Evolutionary conservation across 2,329 filamentous ascomycete genomes (phyloP).

Genomic region (Huntiella decipiens): DNA sequence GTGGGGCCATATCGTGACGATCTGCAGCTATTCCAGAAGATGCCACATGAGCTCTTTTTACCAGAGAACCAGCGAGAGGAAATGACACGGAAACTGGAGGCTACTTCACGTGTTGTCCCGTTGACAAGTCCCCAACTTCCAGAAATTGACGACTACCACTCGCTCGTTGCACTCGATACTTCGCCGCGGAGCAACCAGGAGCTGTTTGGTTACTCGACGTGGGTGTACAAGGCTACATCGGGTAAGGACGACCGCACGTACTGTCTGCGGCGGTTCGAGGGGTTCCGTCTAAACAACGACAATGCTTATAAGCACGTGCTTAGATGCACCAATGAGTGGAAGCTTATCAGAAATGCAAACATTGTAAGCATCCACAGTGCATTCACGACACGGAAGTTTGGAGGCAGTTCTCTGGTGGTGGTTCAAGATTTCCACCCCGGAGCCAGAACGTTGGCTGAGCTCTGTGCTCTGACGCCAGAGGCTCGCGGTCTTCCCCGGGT

Average conservation of each 20-base stretch:
- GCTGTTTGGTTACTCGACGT: constrained; percentile 74
- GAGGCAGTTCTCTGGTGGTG: constrained; percentile 76
- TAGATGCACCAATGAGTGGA: constrained; percentile 73
- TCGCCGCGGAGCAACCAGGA: constrained; percentile 54
- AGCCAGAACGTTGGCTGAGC: constrained; percentile 73
- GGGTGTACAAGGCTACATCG: constrained; percentile 88
- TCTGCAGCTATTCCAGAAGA: constrained; percentile 66
- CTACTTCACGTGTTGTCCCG: constrained; percentile 65
- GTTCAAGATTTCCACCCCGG: constrained; percentile 86
- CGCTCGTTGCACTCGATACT: constrained; percentile 73
- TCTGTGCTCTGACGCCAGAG: constrained; percentile 29
- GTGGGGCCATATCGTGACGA: constrained; percentile 68
- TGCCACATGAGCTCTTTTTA: constrained; percentile 80
- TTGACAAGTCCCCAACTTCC: constrained; percentile 51
- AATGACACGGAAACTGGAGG: constrained; percentile 71
- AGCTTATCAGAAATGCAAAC: constrained; percentile 59
- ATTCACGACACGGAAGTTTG: constrained; percentile 84
- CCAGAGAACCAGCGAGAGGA: constrained; percentile 75
- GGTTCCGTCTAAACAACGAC: constrained; percentile 75
- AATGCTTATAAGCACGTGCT: constrained; percentile 66
- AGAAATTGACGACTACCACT: constrained; percentile 75
- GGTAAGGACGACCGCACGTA: constrained; percentile 80
- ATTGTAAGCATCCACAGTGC: constrained; percentile 79
- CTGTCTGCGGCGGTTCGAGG: constrained; percentile 44
- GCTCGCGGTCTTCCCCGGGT: constrained; percentile 11